A percentile compares a stretch with the other conserved stretches of the same genome.
phyloP scores from a whole-genome alignment of 768 basidiomycete species.

The Gloeophyllum trabeum region DNA sequence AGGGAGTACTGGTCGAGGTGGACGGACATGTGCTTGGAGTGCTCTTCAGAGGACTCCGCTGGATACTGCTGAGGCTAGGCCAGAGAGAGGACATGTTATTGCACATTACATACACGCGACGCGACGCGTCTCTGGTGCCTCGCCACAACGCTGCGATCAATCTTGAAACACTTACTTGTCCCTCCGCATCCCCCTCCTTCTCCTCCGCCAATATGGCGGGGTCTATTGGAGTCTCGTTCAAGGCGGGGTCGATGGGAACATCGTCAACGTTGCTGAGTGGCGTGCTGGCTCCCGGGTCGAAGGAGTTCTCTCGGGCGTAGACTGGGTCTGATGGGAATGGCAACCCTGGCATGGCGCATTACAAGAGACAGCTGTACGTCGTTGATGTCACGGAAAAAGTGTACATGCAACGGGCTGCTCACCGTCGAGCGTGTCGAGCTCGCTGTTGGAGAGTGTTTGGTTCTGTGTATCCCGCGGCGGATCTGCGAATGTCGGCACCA shows the following conservation, averaged over 20 bases:
- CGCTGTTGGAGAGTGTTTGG: background rate
- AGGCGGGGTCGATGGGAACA: conserved; percentile 77
- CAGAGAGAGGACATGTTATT: background rate
- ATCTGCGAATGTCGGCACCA: too few relatives aligned
- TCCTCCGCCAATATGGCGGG: conserved; percentile 30
- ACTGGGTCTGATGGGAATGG: conserved; percentile 38
- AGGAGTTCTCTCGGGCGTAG: conserved; percentile 42
- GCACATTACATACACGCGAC: conserved; percentile 30
- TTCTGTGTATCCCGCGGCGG: too few relatives aligned
- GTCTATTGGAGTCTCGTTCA: conserved; percentile 42
- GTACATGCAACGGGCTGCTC: background rate
- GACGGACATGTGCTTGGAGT: conserved; percentile 8
- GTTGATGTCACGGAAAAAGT: background rate
- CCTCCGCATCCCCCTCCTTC: conserved; percentile 7
- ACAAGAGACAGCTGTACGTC: background rate
- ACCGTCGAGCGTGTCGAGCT: conserved; percentile 9
- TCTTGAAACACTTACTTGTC: conserved; percentile 24
- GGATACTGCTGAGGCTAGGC: background rate
- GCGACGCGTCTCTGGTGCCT: conserved; percentile 50
- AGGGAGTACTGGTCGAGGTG: conserved; percentile 42
- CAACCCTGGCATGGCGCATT: conserved; percentile 42
- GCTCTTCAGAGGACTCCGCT: too few relatives aligned
- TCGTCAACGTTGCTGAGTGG: conserved; percentile 46
- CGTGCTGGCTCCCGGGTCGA: conserved; percentile 31
- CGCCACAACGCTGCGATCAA: conserved; percentile 6